phyloP scores from a whole-genome alignment of 2,329 filamentous ascomycete species.

The Esteya vermicola region DNA sequence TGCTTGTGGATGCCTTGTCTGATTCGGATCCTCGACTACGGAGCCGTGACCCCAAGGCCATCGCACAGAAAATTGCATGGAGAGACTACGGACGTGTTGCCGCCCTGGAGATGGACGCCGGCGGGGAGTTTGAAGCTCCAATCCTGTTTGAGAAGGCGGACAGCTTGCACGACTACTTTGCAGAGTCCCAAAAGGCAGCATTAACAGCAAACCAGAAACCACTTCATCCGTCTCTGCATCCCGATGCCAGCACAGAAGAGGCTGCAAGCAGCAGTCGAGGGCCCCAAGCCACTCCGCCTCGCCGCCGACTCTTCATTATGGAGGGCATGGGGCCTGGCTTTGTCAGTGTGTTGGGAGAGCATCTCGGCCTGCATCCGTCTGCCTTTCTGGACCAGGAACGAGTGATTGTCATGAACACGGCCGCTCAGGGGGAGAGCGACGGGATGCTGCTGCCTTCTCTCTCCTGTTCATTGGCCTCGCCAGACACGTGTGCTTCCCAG shows the following conservation, averaged over 20 bases:
- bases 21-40: slow-evolving; percentile 10
- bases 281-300: not conserved
- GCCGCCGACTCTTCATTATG: slow-evolving; percentile 11
- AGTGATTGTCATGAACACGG: slow-evolving; percentile 12
- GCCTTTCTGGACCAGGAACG: slow-evolving; percentile 15
- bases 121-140: slow-evolving; percentile 4
- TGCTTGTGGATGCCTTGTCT: slow-evolving; percentile 6
- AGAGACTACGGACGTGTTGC: slow-evolving; percentile 8
- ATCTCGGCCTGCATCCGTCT: slow-evolving; percentile 12
- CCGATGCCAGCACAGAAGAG: not conserved
- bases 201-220: not conserved
- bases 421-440: slow-evolving; percentile 11
- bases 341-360: slow-evolving; percentile 9
- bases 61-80: slow-evolving; percentile 9
- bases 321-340: slow-evolving; percentile 12
- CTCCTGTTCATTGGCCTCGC: not conserved
- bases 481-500: not conserved
- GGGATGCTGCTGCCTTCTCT: slow-evolving; percentile 7
- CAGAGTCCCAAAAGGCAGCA: not conserved
- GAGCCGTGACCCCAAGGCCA: slow-evolving; percentile 12
- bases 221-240: too few relatives aligned
- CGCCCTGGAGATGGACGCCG: slow-evolving; percentile 6
- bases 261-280: not conserved
- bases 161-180: not conserved
- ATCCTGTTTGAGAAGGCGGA: slow-evolving; percentile 6